Conservation (phyloP, 768 basidiomycete genomes). For the Pleurotus platypus region DNA sequence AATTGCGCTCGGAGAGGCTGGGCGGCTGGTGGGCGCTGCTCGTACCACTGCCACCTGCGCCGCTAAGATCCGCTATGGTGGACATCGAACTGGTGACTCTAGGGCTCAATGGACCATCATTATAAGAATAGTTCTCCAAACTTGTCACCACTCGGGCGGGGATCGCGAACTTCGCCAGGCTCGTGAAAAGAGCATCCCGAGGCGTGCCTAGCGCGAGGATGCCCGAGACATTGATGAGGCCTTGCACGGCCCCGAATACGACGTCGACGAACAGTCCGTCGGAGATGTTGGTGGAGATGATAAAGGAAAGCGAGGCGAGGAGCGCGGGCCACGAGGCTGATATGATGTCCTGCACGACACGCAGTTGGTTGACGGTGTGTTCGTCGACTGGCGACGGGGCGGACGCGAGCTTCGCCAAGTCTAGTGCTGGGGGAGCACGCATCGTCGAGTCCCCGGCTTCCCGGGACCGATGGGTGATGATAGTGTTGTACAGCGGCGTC, state of each 20-base stretch:
- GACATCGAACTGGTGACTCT: constrained; percentile 58
- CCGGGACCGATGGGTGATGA: constrained; percentile 64
- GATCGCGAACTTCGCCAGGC: constrained; percentile 89
- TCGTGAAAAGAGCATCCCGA: constrained; percentile 89
- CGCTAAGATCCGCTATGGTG: constrained; percentile 51
- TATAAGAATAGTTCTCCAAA: constrained; percentile 48
- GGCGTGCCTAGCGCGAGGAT: constrained; percentile 83
- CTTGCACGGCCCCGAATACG: constrained; percentile 76
- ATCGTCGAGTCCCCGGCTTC: constrained; percentile 60
- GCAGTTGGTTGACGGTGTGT: constrained; percentile 44
- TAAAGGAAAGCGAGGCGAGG: constrained; percentile 84
- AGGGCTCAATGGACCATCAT: constrained; percentile 42
- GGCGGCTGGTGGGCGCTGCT: constrained; percentile 44
- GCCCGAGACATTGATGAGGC: constrained; percentile 84
- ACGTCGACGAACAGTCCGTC: constrained; percentile 85
- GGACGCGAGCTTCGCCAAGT: constrained; percentile 58
- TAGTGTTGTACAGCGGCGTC: constrained; percentile 68
- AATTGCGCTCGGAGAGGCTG: constrained; percentile 82
- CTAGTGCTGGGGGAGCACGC: constrained; percentile 71
- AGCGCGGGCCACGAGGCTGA: constrained; percentile 90
- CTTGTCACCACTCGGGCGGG: constrained; percentile 86
- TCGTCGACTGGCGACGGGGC: constrained; percentile 47
- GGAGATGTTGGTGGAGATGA: constrained; percentile 87
- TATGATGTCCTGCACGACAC: constrained; percentile 71
- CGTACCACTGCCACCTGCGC: constrained; percentile 55